Conservation (phyloP, 495 filamentous ascomycete genomes). For the Aspergillus panamensis region DNA sequence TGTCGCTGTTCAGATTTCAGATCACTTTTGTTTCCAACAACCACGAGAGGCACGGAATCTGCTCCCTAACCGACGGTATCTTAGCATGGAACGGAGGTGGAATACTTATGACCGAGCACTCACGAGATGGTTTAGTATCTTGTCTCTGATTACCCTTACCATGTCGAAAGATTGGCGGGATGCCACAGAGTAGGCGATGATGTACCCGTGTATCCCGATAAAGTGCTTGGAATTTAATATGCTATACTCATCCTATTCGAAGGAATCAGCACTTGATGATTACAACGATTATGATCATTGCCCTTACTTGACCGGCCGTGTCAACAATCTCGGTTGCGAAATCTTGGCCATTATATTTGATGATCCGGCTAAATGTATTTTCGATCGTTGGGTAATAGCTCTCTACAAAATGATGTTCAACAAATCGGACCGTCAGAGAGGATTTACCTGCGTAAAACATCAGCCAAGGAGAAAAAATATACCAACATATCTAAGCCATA, state of each 20-base stretch:
- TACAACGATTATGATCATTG: slow-evolving; percentile 12
- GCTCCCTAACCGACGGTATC: slow-evolving; percentile 59
- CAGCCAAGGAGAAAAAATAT: slow-evolving; percentile 4
- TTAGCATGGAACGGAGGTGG: not conserved
- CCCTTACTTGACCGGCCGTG: slow-evolving; percentile 87
- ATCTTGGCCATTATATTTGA: slow-evolving; percentile 87
- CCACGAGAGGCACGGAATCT: slow-evolving; percentile 85
- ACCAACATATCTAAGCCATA: slow-evolving; percentile 40
- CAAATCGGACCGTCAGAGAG: slow-evolving; percentile 94
- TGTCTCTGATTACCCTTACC: slow-evolving; percentile 90
- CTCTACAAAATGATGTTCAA: slow-evolving; percentile 97
- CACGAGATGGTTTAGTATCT: slow-evolving; percentile 95
- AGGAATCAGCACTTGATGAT: slow-evolving; percentile 15
- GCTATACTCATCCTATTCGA: slow-evolving; percentile 88
- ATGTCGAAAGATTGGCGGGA: slow-evolving; percentile 95
- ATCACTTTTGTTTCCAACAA: slow-evolving; percentile 97
- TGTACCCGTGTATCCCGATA: slow-evolving; percentile 98
- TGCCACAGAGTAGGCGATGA: slow-evolving; percentile 94
- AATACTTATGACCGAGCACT: slow-evolving; percentile 25
- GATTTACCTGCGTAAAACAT: slow-evolving; percentile 71
- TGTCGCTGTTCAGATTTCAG: slow-evolving; percentile 90
- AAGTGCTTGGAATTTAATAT: slow-evolving; percentile 98
- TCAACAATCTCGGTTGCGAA: slow-evolving; percentile 97
- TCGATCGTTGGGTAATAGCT: slow-evolving; percentile 99
- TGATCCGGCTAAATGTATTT: slow-evolving; percentile 95